Base-by-base conservation (phyloP, 495 filamentous ascomycete species). In the Xylaria bambusicola region DNA sequence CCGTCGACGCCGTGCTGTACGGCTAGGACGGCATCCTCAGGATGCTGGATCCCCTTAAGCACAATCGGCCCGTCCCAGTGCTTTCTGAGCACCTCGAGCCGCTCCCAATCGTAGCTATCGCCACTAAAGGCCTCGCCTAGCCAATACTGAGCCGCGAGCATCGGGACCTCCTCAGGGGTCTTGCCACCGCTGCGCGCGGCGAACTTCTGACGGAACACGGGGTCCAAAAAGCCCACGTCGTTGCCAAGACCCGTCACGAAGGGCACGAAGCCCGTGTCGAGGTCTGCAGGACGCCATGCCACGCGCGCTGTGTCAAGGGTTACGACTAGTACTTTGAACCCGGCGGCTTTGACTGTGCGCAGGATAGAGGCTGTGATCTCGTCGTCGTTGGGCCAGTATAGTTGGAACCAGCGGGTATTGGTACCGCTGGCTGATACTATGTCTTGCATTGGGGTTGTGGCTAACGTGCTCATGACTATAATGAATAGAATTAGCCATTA, bases 371-470 rank as follows among this genome's bases (percentile, higher is more conserved):
- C 66, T 0, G 87, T 89, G 53, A 88, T 69, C 3, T 85, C 79
- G 48, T 88, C 75, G 65, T 84, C 78, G 6, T 46, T 40, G 0
- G 85, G 85, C 87, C 86, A 89, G 69, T 90, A 91, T 3, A 91
- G 77, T 66, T 90, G 87, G 61, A 81, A 89, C 83, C 84, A 80
- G 52, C 82, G 67, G 20, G 65, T 57, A 17, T 44, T 27, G 21
- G 33, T 15, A 24, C 56, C 74, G 53, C 68, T 75, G 0, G 73
- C 78, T 18, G 58, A 60, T 0, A 79, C 79, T 1, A 79, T 72
- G 15, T 80, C 71, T 48, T 81, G 79, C 23, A 80, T 76, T 42
- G 69, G 71, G 10, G 62, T 61, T 7, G 77, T 75, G 23, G 56
- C 13, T 13, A 46, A 33, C 20, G 56, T 59, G 38, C 56, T 59